Conservation (phyloP, 352 stramenopile species). For the Globisporangium yorkense region DNA sequence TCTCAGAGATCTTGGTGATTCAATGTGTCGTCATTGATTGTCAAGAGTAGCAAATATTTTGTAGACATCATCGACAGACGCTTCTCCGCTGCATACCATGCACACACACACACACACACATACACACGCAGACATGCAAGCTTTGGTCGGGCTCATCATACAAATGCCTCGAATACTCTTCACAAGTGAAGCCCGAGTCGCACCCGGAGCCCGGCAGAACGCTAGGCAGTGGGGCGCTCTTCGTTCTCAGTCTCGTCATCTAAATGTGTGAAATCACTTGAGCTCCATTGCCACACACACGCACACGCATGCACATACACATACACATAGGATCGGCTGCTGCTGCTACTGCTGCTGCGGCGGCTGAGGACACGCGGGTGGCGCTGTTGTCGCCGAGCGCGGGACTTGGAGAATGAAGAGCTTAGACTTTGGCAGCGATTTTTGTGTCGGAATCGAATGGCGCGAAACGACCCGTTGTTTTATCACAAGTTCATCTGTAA, state of each 20-base stretch:
- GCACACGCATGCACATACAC: slow-evolving; percentile 5
- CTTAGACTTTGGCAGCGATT: too few relatives aligned
- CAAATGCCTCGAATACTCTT: slow-evolving; percentile 90
- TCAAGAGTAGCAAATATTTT: slow-evolving; percentile 93
- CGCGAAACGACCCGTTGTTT: slow-evolving; percentile 4
- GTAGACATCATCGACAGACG: slow-evolving; percentile 69
- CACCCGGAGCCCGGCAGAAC: slow-evolving; percentile 71
- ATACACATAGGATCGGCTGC: neutral
- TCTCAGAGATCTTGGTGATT: slow-evolving; percentile 92
- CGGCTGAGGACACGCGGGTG: neutral
- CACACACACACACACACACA: slow-evolving; percentile 15
- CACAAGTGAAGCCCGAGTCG: slow-evolving; percentile 54
- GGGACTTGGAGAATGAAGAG: neutral
- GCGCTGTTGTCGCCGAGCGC: neutral
- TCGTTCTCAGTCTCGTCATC: slow-evolving; percentile 90
- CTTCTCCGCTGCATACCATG: neutral
- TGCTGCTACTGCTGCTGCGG: neutral
- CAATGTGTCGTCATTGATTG: slow-evolving; percentile 82
- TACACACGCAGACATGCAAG: slow-evolving; percentile 2
- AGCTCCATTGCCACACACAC: slow-evolving; percentile 21
- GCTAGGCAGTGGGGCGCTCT: slow-evolving; percentile 51
- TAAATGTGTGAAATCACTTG: slow-evolving; percentile 88
- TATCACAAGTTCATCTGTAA: neutral
- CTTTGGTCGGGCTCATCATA: slow-evolving; percentile 79
- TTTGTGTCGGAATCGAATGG: neutral